Evolutionary conservation across 495 filamentous ascomycete genomes (phyloP).

Genomic region (Aspergillus carlsbadensis): DNA sequence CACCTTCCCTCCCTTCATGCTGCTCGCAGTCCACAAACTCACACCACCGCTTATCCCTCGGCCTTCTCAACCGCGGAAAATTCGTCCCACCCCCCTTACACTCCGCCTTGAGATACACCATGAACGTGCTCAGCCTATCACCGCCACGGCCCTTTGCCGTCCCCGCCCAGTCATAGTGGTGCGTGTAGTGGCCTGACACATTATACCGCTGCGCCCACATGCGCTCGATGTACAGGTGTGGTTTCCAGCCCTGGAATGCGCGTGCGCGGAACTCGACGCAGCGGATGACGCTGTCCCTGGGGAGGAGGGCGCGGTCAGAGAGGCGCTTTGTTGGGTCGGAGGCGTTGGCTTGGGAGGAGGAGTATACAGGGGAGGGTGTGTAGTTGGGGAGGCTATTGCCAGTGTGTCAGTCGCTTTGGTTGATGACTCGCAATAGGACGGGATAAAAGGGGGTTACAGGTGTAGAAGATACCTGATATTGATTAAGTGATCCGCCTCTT

Average conservation of each 20-base stretch:
- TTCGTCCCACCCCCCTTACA: conserved; percentile 63
- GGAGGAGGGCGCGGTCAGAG: conserved; percentile 58
- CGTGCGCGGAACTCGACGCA: conserved; percentile 70
- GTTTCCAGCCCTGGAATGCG: conserved; percentile 67
- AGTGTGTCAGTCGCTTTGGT: neutral
- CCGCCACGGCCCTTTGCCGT: conserved; percentile 35
- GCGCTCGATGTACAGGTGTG: conserved; percentile 58
- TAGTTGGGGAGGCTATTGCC: conserved; percentile 46
- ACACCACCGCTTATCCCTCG: conserved; percentile 52
- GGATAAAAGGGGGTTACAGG: neutral
- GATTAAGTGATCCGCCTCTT: conserved; percentile 51
- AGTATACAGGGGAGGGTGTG: conserved; percentile 52
- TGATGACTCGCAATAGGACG: neutral
- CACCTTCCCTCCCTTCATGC: conserved; percentile 28
- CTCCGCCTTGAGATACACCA: conserved; percentile 60
- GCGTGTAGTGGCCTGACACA: conserved; percentile 53
- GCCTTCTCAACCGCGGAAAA: conserved; percentile 51
- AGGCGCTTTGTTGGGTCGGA: conserved; percentile 50
- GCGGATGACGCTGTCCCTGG: conserved; percentile 58
- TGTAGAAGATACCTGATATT: conserved; percentile 42
- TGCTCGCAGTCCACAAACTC: conserved; percentile 58
- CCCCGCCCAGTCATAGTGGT: conserved; percentile 60
- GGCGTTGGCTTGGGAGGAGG: conserved; percentile 23
- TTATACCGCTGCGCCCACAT: conserved; percentile 63
- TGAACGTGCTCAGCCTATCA: conserved; percentile 55